phyloP scores from a whole-genome alignment of 108 stramenopile species.

The Skeletonema potamos region DNA sequence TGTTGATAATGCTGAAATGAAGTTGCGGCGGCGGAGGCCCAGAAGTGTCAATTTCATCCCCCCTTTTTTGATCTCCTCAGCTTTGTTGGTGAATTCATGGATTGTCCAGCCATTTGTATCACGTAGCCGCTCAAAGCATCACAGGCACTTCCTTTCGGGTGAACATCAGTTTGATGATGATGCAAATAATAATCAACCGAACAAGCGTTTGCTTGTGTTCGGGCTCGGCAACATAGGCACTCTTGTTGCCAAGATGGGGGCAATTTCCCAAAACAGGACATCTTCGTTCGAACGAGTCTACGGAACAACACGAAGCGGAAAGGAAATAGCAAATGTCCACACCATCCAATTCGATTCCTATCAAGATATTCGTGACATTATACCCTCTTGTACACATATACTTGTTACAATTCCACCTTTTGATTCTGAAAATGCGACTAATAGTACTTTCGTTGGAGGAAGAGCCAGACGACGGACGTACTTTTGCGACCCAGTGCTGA shows the following conservation, averaged over 20 bases:
- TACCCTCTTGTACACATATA: constrained; percentile 34
- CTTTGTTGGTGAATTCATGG: background rate
- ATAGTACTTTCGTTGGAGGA: constrained; percentile 9
- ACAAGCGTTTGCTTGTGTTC: constrained; percentile 18
- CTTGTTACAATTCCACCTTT: constrained; percentile 40
- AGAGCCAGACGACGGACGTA: constrained; percentile 14
- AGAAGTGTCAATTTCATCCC: background rate
- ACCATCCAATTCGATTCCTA: constrained; percentile 8
- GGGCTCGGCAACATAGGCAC: constrained; percentile 35
- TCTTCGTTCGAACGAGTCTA: constrained; percentile 20
- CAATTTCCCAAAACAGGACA: background rate
- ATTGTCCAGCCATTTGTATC: background rate
- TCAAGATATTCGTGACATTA: constrained; percentile 5
- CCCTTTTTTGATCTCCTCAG: background rate
- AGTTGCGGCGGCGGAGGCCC: background rate
- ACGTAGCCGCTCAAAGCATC: background rate
- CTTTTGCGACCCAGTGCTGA: constrained; percentile 29
- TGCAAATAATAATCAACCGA: background rate
- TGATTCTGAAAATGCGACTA: constrained; percentile 2
- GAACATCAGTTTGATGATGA: background rate
- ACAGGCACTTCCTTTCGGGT: background rate
- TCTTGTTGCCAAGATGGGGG: background rate
- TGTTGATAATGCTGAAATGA: background rate
- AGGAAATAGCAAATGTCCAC: constrained; percentile 8
- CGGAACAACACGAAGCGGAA: constrained; percentile 16